Evolutionary conservation across 2,329 filamentous ascomycete species (phyloP).

Genomic region (Colletotrichum scovillei): DNA sequence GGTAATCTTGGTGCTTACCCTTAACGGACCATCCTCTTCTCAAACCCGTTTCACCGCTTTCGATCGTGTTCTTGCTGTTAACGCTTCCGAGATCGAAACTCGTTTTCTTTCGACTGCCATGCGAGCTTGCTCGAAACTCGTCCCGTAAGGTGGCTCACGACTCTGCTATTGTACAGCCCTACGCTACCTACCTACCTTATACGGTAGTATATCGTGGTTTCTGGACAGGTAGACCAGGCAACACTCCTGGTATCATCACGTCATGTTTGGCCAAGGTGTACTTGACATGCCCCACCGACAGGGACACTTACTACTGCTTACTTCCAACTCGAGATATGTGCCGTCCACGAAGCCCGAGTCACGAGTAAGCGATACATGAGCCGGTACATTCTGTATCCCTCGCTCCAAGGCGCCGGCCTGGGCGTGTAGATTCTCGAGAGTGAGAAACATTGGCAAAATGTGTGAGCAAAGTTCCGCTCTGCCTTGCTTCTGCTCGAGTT

Average conservation of each 20-base stretch:
- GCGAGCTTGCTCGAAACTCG: conserved; percentile 18
- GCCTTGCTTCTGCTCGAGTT: conserved; percentile 20
- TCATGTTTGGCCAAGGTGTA: conserved; percentile 13
- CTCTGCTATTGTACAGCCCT: not conserved
- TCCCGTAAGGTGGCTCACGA: not conserved
- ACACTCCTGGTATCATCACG: not conserved
- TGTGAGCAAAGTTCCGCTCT: conserved; percentile 19
- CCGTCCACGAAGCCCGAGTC: conserved; percentile 18
- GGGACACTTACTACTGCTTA: conserved; percentile 6
- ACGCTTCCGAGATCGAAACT: conserved; percentile 17
- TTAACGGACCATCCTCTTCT: conserved; percentile 4
- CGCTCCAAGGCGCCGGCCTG: not conserved
- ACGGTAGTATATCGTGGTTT: not conserved
- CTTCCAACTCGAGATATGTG: conserved; percentile 13
- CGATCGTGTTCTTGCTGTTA: conserved; percentile 4
- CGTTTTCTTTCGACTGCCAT: conserved; percentile 10
- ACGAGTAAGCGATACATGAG: not conserved
- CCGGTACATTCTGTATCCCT: not conserved
- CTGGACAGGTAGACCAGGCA: not conserved
- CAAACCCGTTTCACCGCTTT: conserved; percentile 29
- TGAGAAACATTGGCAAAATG: conserved; percentile 17
- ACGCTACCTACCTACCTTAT: not conserved
- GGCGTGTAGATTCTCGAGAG: not conserved
- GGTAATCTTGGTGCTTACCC: not conserved
- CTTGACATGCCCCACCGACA: conserved; percentile 15